Conservation (phyloP, 495 filamentous ascomycete species). For the Jackrogersella multiformis region DNA sequence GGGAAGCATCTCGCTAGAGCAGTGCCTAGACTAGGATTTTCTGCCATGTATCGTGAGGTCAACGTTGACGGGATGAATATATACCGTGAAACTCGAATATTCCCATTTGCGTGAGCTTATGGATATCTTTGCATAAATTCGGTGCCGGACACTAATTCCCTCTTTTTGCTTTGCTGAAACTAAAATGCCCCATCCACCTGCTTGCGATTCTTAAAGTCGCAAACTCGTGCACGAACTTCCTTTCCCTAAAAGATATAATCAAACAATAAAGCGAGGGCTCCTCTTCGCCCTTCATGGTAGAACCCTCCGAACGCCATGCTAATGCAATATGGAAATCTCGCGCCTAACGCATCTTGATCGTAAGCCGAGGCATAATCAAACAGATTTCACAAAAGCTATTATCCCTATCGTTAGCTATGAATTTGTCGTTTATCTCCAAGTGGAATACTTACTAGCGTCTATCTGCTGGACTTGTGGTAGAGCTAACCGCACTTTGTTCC, state of each 20-base stretch:
- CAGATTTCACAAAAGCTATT: slow-evolving; percentile 51
- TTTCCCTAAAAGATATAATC: slow-evolving; percentile 12
- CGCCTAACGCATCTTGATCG: not conserved
- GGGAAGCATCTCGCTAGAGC: slow-evolving; percentile 37
- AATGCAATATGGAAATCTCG: slow-evolving; percentile 35
- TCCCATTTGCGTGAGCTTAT: slow-evolving; percentile 36
- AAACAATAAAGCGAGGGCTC: slow-evolving; percentile 9
- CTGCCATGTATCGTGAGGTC: slow-evolving; percentile 33
- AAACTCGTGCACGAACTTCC: slow-evolving; percentile 2
- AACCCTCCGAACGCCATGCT: slow-evolving; percentile 45
- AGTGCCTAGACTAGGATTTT: slow-evolving; percentile 40
- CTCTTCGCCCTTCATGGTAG: slow-evolving; percentile 4
- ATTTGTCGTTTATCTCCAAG: not conserved
- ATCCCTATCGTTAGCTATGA: slow-evolving; percentile 46
- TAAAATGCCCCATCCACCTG: slow-evolving; percentile 5
- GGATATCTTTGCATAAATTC: slow-evolving; percentile 34
- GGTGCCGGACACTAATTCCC: slow-evolving; percentile 9
- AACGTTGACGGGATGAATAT: slow-evolving; percentile 26
- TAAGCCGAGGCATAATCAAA: slow-evolving; percentile 8
- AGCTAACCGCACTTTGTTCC: slow-evolving; percentile 90
- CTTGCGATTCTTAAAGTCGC: slow-evolving; percentile 1
- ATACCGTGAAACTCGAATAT: slow-evolving; percentile 23
- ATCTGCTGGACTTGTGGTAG: slow-evolving; percentile 91
- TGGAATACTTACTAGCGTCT: slow-evolving; percentile 85
- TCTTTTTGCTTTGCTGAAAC: slow-evolving; percentile 10